phyloP scores from a whole-genome alignment of 768 basidiomycete genomes.

The Suillus americanus region DNA sequence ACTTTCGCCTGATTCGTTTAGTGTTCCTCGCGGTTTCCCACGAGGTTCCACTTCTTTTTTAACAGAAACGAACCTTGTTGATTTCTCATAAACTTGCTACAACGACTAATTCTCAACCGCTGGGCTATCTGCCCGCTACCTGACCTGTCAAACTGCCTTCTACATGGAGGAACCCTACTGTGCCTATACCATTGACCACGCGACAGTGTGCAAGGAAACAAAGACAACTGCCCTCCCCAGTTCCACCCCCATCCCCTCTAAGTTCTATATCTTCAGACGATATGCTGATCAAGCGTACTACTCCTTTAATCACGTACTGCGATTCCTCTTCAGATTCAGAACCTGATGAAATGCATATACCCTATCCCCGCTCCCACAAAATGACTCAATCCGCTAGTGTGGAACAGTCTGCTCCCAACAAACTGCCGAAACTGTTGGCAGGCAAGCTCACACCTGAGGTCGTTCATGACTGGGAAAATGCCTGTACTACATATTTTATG shows the following conservation, averaged over 20 bases:
- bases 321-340: background rate
- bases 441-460: no score
- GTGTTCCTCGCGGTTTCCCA: background rate
- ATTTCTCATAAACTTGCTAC: no score
- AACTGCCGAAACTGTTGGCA: no score
- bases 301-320: rapidly evolving
- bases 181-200: rapidly evolving
- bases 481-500: no score
- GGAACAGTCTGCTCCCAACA: background rate
- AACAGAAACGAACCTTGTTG: background rate
- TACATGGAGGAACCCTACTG: rapidly evolving
- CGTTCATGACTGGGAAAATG: no score
- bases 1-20: background rate
- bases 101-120: background rate
- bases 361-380: rapidly evolving
- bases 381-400: background rate
- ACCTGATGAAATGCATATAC: background rate
- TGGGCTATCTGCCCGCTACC: background rate
- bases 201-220: background rate
- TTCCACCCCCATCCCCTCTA: background rate
- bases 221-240: rapidly evolving
- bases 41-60: background rate
- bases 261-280: rapidly evolving
- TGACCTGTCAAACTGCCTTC: background rate
- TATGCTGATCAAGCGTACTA: rapidly evolving